A percentile compares a stretch with the other conserved stretches of the same genome.
phyloP scores from a whole-genome alignment of 2,329 filamentous ascomycete genomes.

The Arachnomyces sp. region DNA sequence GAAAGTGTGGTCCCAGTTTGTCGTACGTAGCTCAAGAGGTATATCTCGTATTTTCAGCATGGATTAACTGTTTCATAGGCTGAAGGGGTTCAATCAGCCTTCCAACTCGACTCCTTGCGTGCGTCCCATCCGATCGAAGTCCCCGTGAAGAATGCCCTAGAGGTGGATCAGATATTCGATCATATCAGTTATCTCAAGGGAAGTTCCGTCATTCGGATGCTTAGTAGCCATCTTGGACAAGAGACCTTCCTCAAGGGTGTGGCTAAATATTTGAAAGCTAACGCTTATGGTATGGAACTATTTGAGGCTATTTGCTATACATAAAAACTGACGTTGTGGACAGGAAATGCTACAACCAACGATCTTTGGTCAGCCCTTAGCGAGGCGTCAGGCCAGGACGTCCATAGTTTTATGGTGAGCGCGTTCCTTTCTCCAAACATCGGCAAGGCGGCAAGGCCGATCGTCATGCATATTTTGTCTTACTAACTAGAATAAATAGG shows the following conservation, averaged over 20 bases:
- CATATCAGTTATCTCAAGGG: constrained; percentile 95
- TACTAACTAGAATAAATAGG: constrained; percentile 25
- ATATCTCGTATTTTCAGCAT: constrained; percentile 24
- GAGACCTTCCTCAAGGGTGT: constrained; percentile 88
- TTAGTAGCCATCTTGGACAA: constrained; percentile 79
- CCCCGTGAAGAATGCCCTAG: constrained; percentile 82
- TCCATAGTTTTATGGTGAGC: constrained; percentile 69
- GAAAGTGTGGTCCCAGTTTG: constrained; percentile 96
- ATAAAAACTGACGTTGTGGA: constrained; percentile 7
- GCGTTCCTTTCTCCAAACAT: background rate
- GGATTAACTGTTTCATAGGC: constrained; percentile 46
- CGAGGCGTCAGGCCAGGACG: constrained; percentile 78
- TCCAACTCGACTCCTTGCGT: constrained; percentile 79
- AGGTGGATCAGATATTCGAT: constrained; percentile 97
- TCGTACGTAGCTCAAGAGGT: constrained; percentile 57
- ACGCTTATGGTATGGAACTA: constrained; percentile 60
- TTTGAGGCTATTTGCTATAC: background rate
- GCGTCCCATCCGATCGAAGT: constrained; percentile 96
- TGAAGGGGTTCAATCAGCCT: constrained; percentile 87
- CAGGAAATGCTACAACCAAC: constrained; percentile 72
- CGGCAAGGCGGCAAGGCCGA: constrained; percentile 1
- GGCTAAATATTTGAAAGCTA: constrained; percentile 75
- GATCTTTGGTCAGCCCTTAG: constrained; percentile 85
- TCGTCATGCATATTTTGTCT: constrained; percentile 3
- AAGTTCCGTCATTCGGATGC: constrained; percentile 92